Conservation (phyloP, 2,329 filamentous ascomycete species). For the Arthrobotrys megalospora region DNA sequence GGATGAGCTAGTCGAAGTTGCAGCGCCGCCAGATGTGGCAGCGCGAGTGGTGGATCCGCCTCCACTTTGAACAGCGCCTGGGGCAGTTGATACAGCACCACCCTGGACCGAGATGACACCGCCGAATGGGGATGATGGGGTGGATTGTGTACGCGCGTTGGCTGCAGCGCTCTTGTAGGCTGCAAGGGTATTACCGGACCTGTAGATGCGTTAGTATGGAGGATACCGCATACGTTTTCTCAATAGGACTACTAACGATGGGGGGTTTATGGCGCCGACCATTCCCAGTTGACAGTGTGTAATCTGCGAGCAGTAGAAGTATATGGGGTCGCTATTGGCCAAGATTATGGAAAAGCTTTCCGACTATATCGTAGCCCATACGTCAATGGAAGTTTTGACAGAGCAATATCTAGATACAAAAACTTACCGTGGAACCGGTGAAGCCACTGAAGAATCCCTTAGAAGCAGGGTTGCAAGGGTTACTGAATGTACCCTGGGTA, state of each 20-base stretch:
- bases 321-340: slow-evolving; percentile 69
- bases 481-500: slow-evolving; percentile 81
- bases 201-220: background rate
- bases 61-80: slow-evolving; percentile 19
- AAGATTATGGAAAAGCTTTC: slow-evolving; percentile 79
- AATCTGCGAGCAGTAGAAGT: slow-evolving; percentile 41
- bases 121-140: slow-evolving; percentile 30
- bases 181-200: slow-evolving; percentile 52
- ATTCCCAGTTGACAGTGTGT: slow-evolving; percentile 52
- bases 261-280: slow-evolving; percentile 56
- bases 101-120: slow-evolving; percentile 42
- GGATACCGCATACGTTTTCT: background rate
- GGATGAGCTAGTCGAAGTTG: background rate
- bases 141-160: slow-evolving; percentile 20
- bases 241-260: slow-evolving; percentile 24
- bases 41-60: slow-evolving; percentile 7
- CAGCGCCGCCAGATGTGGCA: background rate
- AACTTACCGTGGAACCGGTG: slow-evolving; percentile 22
- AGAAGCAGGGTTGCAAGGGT: slow-evolving; percentile 77
- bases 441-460: slow-evolving; percentile 49
- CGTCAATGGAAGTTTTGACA: background rate
- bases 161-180: slow-evolving; percentile 38
- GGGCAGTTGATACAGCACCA: slow-evolving; percentile 39
- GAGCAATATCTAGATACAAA: background rate
- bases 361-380: slow-evolving; percentile 22